Base-by-base conservation (phyloP, 495 filamentous ascomycete species). In the Elaphomyces granulatus region DNA sequence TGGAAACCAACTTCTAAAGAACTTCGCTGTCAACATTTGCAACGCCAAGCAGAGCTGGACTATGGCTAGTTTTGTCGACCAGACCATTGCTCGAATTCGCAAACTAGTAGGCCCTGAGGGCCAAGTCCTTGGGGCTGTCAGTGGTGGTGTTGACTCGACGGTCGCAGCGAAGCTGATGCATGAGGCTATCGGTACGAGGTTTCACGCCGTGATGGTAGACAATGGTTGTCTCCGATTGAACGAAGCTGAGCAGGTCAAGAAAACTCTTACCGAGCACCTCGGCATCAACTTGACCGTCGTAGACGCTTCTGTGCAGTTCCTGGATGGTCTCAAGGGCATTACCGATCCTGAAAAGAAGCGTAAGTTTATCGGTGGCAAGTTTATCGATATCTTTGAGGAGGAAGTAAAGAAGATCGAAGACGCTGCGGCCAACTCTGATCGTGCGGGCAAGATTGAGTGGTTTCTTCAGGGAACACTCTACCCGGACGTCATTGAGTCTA, bases 241-340 rank as follows among this genome's bases (percentile, higher is more conserved):
- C 47, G 90, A 98, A 60, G 86, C 80, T 46, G 62, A 77, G 46
- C 62, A 72, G 46, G 90, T 94, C 28, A 71, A 92, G 49, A 62
- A 86, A 56, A 80, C 74, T 0, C 68, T 98, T 14, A 67, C 67
- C 0, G 52, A 87, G 51, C 73, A 86, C 31, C 68, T 98, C 1
- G 83, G 84, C 10, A 93, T 98, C 52, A 85, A 93, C 55, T 66
- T 98, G 10, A 93, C 83, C 0, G 80, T 98, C 33, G 73, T 90
- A 3, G 82, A 98, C 50, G 88, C 78, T 8, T 66, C 72, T 14
- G 65, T 87, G 46, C 63, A 66, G 12, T 96, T 96, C 66, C 58
- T 95, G 15, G 59, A 54, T 7, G 64, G 75, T 12, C 69, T 98
- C 7, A 77, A 78, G 56, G 87, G 84, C 18, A 73, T 90, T 28